phyloP scores from a whole-genome alignment of 176 grass and related monocot species.

The Bromus sterilis region DNA sequence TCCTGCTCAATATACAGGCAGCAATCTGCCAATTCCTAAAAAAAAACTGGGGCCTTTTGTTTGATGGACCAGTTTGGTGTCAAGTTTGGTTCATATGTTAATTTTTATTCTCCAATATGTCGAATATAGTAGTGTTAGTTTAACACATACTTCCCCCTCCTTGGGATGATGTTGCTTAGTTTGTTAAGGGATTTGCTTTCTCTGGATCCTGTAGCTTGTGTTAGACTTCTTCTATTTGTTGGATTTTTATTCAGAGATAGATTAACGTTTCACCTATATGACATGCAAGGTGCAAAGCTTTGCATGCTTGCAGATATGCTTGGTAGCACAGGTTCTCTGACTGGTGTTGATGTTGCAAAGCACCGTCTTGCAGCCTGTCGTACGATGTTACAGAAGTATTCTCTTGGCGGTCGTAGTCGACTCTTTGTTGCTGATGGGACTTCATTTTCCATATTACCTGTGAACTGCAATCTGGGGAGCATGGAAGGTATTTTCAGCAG shows the following conservation, averaged over 20 bases:
- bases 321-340: conserved; percentile 65
- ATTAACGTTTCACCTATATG: neutral
- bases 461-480: conserved; percentile 15
- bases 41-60: too few relatives aligned
- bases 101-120: neutral
- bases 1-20: too few relatives aligned
- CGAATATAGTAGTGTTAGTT: neutral
- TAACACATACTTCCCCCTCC: neutral
- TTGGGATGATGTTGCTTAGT: neutral
- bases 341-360: conserved; percentile 90
- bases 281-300: conserved; percentile 77
- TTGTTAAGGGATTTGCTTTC: neutral
- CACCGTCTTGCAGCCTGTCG: conserved; percentile 79
- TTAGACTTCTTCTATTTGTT: conserved; percentile 4
- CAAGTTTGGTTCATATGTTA: neutral
- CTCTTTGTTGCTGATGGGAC: conserved; percentile 94
- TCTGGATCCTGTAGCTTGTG: neutral
- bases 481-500: conserved; percentile 22
- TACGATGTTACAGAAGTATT: conserved; percentile 92
- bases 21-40: too few relatives aligned
- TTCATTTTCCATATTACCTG: conserved; percentile 73
- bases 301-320: conserved; percentile 94
- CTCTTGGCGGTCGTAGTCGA: conserved; percentile 60
- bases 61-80: neutral
- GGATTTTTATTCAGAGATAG: neutral